Percentiles rank a stretch among this genome's conserved stretches.
Evolutionary conservation across 495 filamentous ascomycete species (phyloP).

Genomic region (Haplographium delicatum): DNA sequence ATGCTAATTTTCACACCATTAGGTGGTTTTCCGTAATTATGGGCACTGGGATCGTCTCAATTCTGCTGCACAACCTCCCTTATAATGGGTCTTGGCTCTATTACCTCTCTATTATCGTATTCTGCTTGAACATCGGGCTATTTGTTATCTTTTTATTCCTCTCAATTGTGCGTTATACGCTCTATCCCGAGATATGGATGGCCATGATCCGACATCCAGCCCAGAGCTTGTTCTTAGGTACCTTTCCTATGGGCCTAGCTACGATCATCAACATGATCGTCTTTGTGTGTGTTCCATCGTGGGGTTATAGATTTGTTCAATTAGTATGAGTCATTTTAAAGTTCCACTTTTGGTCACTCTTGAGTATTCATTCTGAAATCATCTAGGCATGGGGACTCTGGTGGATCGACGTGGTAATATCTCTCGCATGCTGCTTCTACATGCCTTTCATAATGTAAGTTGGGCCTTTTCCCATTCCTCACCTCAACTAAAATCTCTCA

Average conservation of each 20-base stretch:
- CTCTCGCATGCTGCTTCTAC: slow-evolving; percentile 43
- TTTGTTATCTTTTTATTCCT: slow-evolving; percentile 42
- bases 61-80: slow-evolving; percentile 52
- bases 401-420: slow-evolving; percentile 51
- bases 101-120: slow-evolving; percentile 48
- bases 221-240: slow-evolving; percentile 57
- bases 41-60: slow-evolving; percentile 61
- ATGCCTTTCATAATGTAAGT: slow-evolving; percentile 53
- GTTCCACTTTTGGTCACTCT: background rate
- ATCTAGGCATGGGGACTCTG: slow-evolving; percentile 48
- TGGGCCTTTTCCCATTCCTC: background rate
- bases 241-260: slow-evolving; percentile 58
- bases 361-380: slow-evolving; percentile 10
- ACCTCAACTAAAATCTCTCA: slow-evolving; percentile 11
- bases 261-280: slow-evolving; percentile 57
- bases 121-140: slow-evolving; percentile 48
- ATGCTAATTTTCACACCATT: background rate
- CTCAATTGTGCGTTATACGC: slow-evolving; percentile 46
- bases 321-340: slow-evolving; percentile 13
- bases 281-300: slow-evolving; percentile 48
- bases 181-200: slow-evolving; percentile 53
- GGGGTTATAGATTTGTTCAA: slow-evolving; percentile 34
- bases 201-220: slow-evolving; percentile 53
- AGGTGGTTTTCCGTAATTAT: slow-evolving; percentile 54
- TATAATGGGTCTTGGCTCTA: slow-evolving; percentile 50